Evolutionary conservation across 306 rosid species (phyloP).

Genomic region (Cicer judaicum): DNA sequence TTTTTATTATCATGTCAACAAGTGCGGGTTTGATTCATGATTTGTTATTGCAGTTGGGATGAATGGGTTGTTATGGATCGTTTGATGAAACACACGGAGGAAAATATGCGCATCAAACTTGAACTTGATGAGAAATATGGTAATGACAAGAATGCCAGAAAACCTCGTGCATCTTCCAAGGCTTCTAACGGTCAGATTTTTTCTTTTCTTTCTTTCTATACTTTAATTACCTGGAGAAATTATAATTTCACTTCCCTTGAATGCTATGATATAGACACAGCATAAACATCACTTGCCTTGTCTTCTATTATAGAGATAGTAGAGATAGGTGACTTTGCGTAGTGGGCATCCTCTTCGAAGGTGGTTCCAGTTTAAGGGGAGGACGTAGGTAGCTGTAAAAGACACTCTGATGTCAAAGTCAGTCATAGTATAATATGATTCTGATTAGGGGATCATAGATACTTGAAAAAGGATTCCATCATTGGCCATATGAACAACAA

Average conservation of each 20-base stretch:
- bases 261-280: neutral
- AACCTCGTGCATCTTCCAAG: conserved; percentile 51
- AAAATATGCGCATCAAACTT: conserved; percentile 57
- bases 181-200: conserved; percentile 52
- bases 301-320: neutral
- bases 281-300: neutral
- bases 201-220: conserved; percentile 19
- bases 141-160: conserved; percentile 54
- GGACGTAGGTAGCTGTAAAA: too few relatives aligned
- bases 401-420: too few relatives aligned
- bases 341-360: too few relatives aligned
- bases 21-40: conserved; percentile 22
- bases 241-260: conserved; percentile 25
- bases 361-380: too few relatives aligned
- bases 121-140: conserved; percentile 45
- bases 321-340: neutral
- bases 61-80: conserved; percentile 80
- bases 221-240: conserved; percentile 15
- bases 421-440: too few relatives aligned
- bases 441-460: too few relatives aligned
- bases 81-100: conserved; percentile 67
- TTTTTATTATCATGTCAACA: neutral
- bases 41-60: conserved; percentile 73
- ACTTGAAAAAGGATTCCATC: too few relatives aligned
- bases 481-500: neutral